Conservation (phyloP, 2,329 filamentous ascomycete species). For the Fusarium dimerum region DNA sequence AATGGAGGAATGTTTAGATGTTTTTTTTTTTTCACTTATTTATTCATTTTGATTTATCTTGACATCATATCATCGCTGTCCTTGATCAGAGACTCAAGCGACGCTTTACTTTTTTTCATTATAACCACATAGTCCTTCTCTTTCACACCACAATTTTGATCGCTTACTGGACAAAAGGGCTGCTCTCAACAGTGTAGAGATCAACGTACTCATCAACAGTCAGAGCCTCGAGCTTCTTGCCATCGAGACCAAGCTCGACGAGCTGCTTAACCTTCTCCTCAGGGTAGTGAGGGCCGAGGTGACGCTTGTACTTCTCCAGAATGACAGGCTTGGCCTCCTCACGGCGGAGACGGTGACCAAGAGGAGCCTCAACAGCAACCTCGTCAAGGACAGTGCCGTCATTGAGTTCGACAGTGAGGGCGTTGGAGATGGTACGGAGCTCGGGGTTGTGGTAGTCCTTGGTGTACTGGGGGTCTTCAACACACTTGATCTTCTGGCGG, state of each 20-base stretch:
- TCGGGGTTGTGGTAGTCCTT: conserved; percentile 91
- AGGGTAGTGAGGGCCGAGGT: conserved; percentile 81
- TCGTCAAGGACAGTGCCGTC: conserved; percentile 91
- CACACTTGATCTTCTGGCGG: conserved; percentile 90
- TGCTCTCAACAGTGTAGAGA: conserved; percentile 67
- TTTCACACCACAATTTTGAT: neutral
- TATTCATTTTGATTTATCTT: conserved; percentile 3
- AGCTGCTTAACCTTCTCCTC: conserved; percentile 79
- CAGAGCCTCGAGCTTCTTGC: conserved; percentile 73
- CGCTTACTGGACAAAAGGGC: conserved; percentile 50
- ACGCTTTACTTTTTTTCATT: conserved; percentile 13
- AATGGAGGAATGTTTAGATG: neutral
- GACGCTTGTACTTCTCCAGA: conserved; percentile 90
- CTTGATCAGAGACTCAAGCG: conserved; percentile 5
- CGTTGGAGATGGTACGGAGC: conserved; percentile 96
- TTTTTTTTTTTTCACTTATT: neutral
- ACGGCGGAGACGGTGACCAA: conserved; percentile 86
- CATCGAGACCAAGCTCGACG: conserved; percentile 75
- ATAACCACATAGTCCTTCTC: conserved; percentile 8
- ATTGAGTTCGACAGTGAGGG: conserved; percentile 89
- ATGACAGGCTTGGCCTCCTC: conserved; percentile 99
- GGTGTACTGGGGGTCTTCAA: conserved; percentile 95
- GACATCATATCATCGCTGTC: conserved; percentile 8
- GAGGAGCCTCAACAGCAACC: conserved; percentile 87
- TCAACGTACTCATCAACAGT: conserved; percentile 94